Evolutionary conservation across 495 filamentous ascomycete species (phyloP).

Genomic region (Hypoxylon cercidicola): DNA sequence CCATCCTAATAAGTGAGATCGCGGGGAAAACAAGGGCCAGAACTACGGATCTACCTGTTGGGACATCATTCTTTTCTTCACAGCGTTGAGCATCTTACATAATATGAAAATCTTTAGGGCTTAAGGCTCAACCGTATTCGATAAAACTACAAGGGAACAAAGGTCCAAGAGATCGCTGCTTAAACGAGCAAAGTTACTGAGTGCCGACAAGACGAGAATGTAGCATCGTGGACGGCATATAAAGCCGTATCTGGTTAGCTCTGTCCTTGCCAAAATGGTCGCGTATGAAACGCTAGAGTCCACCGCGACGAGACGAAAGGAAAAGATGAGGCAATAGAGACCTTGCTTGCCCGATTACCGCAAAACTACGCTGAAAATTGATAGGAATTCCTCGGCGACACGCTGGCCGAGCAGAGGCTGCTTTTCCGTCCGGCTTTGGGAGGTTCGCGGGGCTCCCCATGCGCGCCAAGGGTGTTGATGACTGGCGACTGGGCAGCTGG

Average conservation of each 20-base stretch:
- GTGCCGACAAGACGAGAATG: constrained; percentile 1
- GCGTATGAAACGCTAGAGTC: constrained; percentile 8
- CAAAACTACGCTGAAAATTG: constrained; percentile 23
- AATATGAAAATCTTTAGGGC: constrained; percentile 21
- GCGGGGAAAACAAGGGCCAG: constrained; percentile 23
- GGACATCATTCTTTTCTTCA: constrained; percentile 1
- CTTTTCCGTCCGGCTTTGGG: constrained; percentile 27
- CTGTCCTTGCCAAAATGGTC: not conserved
- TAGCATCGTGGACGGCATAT: constrained; percentile 2
- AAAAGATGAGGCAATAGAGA: constrained; percentile 3
- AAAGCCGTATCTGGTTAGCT: constrained; percentile 2
- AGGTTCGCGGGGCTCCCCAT: constrained; percentile 36
- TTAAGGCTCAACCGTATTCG: too few relatives aligned
- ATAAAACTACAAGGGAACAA: not conserved
- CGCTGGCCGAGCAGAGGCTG: constrained; percentile 36
- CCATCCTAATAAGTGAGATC: constrained; percentile 31
- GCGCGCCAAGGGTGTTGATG: constrained; percentile 30
- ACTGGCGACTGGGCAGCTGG: constrained; percentile 37
- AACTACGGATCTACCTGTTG: constrained; percentile 26
- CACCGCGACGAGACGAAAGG: not conserved
- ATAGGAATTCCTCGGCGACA: constrained; percentile 32
- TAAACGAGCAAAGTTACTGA: not conserved
- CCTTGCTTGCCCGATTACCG: constrained; percentile 15
- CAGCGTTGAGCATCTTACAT: constrained; percentile 24
- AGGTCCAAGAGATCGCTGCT: constrained; percentile 1